Percentiles rank a stretch among this genome's conserved stretches.
These are phyloP conservation scores for Acanthamoeba sp. DNA, from an alignment of 208 protist genomes.

Conservation along the genomic window DNA sequence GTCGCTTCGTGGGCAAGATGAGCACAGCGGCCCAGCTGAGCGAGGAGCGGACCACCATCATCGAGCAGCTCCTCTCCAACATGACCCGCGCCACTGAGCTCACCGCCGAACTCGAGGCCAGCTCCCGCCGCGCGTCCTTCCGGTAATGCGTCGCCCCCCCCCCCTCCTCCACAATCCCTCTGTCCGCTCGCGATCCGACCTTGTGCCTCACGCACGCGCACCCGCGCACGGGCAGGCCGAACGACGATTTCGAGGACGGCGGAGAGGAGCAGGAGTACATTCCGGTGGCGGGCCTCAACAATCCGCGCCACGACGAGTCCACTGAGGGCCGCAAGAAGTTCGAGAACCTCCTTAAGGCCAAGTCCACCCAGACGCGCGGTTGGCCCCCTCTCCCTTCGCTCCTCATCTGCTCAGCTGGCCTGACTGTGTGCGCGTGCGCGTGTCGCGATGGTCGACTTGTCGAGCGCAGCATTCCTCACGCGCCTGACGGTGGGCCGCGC, in stretches of 20 bases:
- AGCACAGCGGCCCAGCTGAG: slow-evolving; percentile 8
- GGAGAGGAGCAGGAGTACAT: slow-evolving; percentile 49
- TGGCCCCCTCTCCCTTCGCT: background rate
- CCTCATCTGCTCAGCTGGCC: background rate
- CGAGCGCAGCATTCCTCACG: background rate
- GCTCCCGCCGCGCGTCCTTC: background rate
- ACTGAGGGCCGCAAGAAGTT: slow-evolving; percentile 16
- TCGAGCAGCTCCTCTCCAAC: slow-evolving; percentile 54
- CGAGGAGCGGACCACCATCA: slow-evolving; percentile 31
- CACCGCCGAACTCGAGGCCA: slow-evolving; percentile 30
- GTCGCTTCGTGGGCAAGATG: slow-evolving; percentile 60
- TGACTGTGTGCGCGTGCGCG: too few relatives aligned
- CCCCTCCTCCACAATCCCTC: background rate
- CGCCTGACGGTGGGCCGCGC: background rate
- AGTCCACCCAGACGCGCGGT: background rate
- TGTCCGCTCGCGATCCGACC: background rate
- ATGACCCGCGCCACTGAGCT: slow-evolving; percentile 51
- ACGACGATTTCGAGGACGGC: slow-evolving; percentile 8
- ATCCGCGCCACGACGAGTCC: background rate
- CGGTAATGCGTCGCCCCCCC: background rate
- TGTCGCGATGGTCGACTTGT: too few relatives aligned
- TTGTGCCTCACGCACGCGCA: background rate
- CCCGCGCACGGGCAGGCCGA: background rate
- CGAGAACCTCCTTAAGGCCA: slow-evolving; percentile 31
- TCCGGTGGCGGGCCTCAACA: slow-evolving; percentile 1